Evolutionary conservation across 129 eudicot species (phyloP), one percentile per base, ranked within the genome.

Genomic region (Chrysanthemum lavandulifolium): DNA sequence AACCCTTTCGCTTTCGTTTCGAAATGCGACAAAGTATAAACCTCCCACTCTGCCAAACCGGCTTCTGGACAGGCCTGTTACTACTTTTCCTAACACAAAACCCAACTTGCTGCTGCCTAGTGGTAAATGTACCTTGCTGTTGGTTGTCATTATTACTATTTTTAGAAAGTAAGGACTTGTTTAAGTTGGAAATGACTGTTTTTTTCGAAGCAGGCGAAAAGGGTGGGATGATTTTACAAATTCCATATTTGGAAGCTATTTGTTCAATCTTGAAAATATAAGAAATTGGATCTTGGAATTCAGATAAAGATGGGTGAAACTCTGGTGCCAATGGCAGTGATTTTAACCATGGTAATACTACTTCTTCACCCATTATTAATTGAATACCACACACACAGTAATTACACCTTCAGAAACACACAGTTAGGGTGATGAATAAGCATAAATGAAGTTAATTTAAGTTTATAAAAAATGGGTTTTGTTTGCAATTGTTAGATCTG

Each of bases 31-130:
- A 87, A 57, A 14, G 96, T 94, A 60, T 90, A 90, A 9, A 18
- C 52, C 80, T 81, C 89, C 98, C 98, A 58, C 98, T 94, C 82
- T 93, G 88, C 97, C 93, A 79, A 5, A 94, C 98, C 16, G 96
- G 84, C 65, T 86, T 94, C 84, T 87, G 86, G 2, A 86, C 96
- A n/a, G 93, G 96, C 1, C 87, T 80, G 66, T 88, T 89, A 78
- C 45, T 40, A 40, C 45, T 40, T 40, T 40, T 88, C 83, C 81
- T 84, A 86, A 14, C 91, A 76, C 96, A 88, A 49, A 90, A 87
- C 2, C 98, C 98, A 71, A 94, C 74, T 74, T 94, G 97, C 66
- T 94, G 98, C 74, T 82, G 86, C 21, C 98, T 61, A 4, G 97
- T 94, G 36, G 98, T 82, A 74, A 94, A 94, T 81, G 91, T 84